phyloP scores from a whole-genome alignment of 495 filamentous ascomycete genomes.

The Penicillium odoratum region DNA sequence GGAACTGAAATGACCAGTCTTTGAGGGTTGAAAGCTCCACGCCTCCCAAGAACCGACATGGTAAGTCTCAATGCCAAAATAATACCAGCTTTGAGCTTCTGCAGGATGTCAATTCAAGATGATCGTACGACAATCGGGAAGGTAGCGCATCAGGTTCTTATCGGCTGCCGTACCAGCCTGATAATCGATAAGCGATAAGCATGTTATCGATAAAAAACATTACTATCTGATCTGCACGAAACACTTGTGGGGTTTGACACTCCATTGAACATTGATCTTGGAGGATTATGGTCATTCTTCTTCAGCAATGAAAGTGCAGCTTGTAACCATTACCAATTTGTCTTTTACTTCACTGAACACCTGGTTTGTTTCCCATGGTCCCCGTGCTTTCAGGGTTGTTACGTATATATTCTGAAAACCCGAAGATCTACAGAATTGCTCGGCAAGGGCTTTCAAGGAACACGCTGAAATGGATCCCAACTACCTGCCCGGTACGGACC shows the following conservation, averaged over 20 bases:
- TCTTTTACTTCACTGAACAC: background rate
- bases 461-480: conserved; percentile 29
- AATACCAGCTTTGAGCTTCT: background rate
- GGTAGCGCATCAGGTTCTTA: conserved; percentile 19
- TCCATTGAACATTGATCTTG: background rate
- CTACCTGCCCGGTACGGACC: conserved; percentile 44
- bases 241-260: background rate
- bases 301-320: background rate
- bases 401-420: conserved; percentile 3
- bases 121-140: conserved; percentile 33
- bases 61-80: conserved; percentile 10
- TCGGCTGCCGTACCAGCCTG: conserved; percentile 25
- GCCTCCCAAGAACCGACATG: conserved; percentile 36
- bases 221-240: conserved; percentile 4
- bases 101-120: background rate
- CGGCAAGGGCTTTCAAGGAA: background rate
- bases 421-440: background rate
- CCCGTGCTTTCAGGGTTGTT: background rate
- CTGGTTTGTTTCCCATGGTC: background rate
- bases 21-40: conserved; percentile 24
- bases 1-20: conserved; percentile 14
- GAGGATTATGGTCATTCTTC: background rate
- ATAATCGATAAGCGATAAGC: conserved; percentile 30
- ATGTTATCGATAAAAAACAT: conserved; percentile 25
- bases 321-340: background rate